These are phyloP conservation scores for Lyophyllum decastes DNA, from an alignment of 768 basidiomycete genomes.

Conservation along the genomic window DNA sequence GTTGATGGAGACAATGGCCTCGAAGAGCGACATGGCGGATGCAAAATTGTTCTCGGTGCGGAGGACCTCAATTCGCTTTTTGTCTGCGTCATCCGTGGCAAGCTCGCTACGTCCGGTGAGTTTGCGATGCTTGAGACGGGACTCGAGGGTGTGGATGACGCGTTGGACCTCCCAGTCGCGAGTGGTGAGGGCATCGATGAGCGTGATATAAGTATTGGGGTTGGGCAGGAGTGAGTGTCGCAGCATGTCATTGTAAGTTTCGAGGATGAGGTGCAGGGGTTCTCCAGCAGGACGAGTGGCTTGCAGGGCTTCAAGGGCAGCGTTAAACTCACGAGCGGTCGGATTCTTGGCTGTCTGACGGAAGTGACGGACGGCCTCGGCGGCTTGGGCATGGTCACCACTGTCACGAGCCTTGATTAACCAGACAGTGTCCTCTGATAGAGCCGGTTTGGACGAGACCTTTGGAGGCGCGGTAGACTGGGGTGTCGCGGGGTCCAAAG, in stretches of 20 bases:
- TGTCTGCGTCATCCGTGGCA: conserved; percentile 25
- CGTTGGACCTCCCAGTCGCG: conserved; percentile 68
- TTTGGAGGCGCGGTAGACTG: conserved; percentile 18
- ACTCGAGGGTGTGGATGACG: conserved; percentile 43
- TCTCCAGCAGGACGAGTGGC: conserved; percentile 47
- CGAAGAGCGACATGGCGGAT: conserved; percentile 74
- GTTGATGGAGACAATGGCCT: conserved; percentile 47
- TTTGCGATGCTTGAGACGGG: conserved; percentile 37
- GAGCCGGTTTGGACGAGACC: background rate
- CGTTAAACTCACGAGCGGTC: conserved; percentile 59
- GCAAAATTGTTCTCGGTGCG: conserved; percentile 68
- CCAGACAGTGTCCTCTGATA: conserved; percentile 20
- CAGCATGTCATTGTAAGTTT: conserved; percentile 76
- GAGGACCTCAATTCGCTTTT: conserved; percentile 44
- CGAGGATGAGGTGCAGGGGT: conserved; percentile 57
- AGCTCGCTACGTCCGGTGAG: conserved; percentile 26
- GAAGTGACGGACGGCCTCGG: conserved; percentile 38
- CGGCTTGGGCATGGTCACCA: conserved; percentile 26
- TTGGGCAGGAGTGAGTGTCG: conserved; percentile 63
- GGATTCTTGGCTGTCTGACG: conserved; percentile 30
- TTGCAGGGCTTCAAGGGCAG: conserved; percentile 56
- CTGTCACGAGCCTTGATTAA: conserved; percentile 27
- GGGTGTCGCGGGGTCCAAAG: conserved; percentile 19
- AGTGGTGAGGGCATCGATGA: conserved; percentile 62
- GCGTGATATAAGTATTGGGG: conserved; percentile 54